phyloP scores from a whole-genome alignment of 129 eudicot genomes.

The Chrysanthemum makinoi region DNA sequence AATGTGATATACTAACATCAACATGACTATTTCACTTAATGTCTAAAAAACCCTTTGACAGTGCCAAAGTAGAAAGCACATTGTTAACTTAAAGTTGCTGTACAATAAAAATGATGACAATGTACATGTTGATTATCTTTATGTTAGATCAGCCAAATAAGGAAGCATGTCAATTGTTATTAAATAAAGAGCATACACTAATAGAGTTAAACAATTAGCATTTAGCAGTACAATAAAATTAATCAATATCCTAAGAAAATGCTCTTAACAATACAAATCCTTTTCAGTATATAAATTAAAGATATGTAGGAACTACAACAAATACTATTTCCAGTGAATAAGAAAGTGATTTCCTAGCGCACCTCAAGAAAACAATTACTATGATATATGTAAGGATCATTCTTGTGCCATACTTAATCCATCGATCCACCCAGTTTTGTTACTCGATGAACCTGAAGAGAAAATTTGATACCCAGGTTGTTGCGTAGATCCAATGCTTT shows the following conservation, averaged over 20 bases:
- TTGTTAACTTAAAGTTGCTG: too few species aligned
- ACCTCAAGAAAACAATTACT: conserved; percentile 78
- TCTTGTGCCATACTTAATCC: conserved; percentile 82
- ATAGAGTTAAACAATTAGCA: too few species aligned
- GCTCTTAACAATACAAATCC: conserved; percentile 13
- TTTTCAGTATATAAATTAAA: conserved; percentile 2
- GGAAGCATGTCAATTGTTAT: too few species aligned
- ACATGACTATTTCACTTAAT: too few species aligned
- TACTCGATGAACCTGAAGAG: conserved; percentile 82
- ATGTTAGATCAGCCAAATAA: too few species aligned
- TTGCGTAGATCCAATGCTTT: conserved; percentile 90
- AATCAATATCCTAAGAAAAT: neutral
- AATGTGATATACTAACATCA: too few species aligned
- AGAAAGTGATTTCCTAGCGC: conserved; percentile 51
- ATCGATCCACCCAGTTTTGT: conserved; percentile 77
- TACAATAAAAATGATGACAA: too few species aligned
- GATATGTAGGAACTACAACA: conserved; percentile 21
- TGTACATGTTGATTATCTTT: too few species aligned
- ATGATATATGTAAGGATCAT: conserved; percentile 75
- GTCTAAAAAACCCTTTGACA: too few species aligned
- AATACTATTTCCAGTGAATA: conserved; percentile 18
- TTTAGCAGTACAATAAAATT: too few species aligned
- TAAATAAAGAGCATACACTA: too few species aligned
- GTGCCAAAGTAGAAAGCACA: too few species aligned
- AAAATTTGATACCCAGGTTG: conserved; percentile 88